Percentiles rank a stretch among this genome's conserved stretches.
Evolutionary conservation across 2,329 filamentous ascomycete species (phyloP).

Genomic region (Lecanicillium sp.): DNA sequence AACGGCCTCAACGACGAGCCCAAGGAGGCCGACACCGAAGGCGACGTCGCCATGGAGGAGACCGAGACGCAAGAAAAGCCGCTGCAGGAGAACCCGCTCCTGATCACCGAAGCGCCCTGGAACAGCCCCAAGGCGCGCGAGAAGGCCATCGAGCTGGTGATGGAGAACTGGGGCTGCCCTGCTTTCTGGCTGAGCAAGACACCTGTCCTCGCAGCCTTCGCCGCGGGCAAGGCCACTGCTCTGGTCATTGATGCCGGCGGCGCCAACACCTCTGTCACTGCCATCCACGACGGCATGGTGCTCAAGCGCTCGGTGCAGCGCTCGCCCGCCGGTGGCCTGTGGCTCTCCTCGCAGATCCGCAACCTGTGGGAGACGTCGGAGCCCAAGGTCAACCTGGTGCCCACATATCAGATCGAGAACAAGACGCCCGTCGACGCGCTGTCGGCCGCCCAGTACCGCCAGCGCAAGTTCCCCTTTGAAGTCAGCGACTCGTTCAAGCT

Average conservation of each 20-base stretch:
- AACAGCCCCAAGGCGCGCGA: conserved; percentile 82
- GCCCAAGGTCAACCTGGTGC: conserved; percentile 66
- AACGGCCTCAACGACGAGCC: conserved; percentile 72
- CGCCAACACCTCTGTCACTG: conserved; percentile 80
- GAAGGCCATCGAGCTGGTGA: conserved; percentile 90
- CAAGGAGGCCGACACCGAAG: conserved; percentile 54
- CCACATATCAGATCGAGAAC: conserved; percentile 80
- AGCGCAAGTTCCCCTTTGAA: conserved; percentile 60
- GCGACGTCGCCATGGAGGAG: conserved; percentile 54
- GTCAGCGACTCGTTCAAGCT: conserved; percentile 66
- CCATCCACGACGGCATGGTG: conserved; percentile 90
- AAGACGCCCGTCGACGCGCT: conserved; percentile 87
- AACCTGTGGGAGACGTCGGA: conserved; percentile 66
- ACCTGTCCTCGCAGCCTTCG: conserved; percentile 85
- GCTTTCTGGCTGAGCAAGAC: conserved; percentile 91
- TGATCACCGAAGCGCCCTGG: conserved; percentile 94
- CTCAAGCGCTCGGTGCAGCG: conserved; percentile 84
- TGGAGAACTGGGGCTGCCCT: conserved; percentile 94
- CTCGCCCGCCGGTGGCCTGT: conserved; percentile 81
- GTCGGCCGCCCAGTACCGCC: conserved; percentile 67
- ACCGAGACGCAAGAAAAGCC: conserved; percentile 61
- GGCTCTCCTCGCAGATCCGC: conserved; percentile 83
- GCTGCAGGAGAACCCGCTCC: conserved; percentile 79
- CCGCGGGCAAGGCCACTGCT: conserved; percentile 86
- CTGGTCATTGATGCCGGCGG: conserved; percentile 90